These are phyloP conservation scores for Pseudophaeomoniella oleicola DNA, from an alignment of 2,329 filamentous ascomycete genomes.

Conservation along the genomic window DNA sequence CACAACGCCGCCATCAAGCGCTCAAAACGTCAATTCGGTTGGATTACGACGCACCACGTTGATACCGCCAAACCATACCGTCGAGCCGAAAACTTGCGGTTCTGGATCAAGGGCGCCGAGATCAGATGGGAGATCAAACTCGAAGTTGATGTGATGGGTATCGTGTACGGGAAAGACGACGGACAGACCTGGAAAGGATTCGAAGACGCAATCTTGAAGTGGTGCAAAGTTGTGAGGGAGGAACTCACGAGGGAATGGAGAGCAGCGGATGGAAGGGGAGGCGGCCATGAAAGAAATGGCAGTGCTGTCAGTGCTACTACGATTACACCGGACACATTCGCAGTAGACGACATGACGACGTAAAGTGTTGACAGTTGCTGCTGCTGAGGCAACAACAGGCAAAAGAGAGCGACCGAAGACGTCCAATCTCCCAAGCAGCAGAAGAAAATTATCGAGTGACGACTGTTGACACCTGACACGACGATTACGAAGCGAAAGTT, in stretches of 20 bases:
- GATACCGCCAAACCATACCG: slow-evolving; percentile 92
- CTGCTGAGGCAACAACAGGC: too few relatives aligned
- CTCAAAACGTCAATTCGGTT: slow-evolving; percentile 73
- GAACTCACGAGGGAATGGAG: slow-evolving; percentile 67
- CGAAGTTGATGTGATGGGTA: slow-evolving; percentile 68
- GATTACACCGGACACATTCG: neutral
- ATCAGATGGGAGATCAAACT: slow-evolving; percentile 81
- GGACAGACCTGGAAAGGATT: slow-evolving; percentile 59
- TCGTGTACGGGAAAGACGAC: slow-evolving; percentile 58
- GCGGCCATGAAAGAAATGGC: neutral
- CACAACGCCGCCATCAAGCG: slow-evolving; percentile 82
- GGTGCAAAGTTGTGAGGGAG: slow-evolving; percentile 69
- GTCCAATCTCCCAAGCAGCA: too few relatives aligned
- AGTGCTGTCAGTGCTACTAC: neutral
- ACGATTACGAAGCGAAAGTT: too few relatives aligned
- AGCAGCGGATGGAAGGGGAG: slow-evolving; percentile 11
- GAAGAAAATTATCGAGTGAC: too few relatives aligned
- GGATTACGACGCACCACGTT: slow-evolving; percentile 79
- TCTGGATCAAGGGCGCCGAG: slow-evolving; percentile 93
- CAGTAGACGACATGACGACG: too few relatives aligned
- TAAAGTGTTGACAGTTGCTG: too few relatives aligned
- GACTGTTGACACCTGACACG: too few relatives aligned
- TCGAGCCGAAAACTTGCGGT: slow-evolving; percentile 81
- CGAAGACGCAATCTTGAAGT: slow-evolving; percentile 66
- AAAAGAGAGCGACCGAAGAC: too few relatives aligned